Percentiles rank a stretch among this genome's conserved stretches.
Conservation (phyloP, 2,329 filamentous ascomycete species). For the Hypoxylon sp. region DNA sequence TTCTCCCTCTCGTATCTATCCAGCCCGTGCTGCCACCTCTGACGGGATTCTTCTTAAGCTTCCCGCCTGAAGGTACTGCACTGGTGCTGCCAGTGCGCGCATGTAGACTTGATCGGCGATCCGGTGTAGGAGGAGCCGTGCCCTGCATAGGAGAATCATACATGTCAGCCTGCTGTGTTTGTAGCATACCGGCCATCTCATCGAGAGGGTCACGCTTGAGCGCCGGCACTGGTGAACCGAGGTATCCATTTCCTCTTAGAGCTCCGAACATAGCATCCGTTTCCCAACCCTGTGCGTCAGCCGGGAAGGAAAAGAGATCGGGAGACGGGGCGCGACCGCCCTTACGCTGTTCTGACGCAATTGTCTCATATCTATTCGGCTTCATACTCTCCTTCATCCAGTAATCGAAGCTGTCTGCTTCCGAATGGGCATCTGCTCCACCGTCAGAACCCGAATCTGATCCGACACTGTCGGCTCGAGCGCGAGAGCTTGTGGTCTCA, state of each 20-base stretch:
- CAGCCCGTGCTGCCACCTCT: conserved; percentile 33
- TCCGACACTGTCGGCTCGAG: conserved; percentile 58
- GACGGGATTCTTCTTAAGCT: conserved; percentile 41
- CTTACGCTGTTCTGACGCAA: conserved; percentile 21
- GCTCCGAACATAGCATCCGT: conserved; percentile 61
- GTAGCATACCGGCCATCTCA: conserved; percentile 59
- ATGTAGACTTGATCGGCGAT: conserved; percentile 66
- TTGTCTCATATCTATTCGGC: conserved; percentile 47
- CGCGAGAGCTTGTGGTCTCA: conserved; percentile 58
- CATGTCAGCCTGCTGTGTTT: conserved; percentile 54
- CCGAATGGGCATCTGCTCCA: conserved; percentile 54
- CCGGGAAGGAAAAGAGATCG: conserved; percentile 67
- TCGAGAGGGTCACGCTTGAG: conserved; percentile 59
- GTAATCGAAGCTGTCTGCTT: conserved; percentile 64
- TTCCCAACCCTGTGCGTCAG: conserved; percentile 58
- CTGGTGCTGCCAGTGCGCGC: conserved; percentile 56
- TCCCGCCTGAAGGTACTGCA: conserved; percentile 36
- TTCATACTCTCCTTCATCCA: conserved; percentile 68
- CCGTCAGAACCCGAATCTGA: conserved; percentile 62
- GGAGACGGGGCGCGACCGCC: conserved; percentile 56
- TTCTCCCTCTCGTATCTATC: conserved; percentile 41
- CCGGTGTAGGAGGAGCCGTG: conserved; percentile 60
- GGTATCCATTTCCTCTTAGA: conserved; percentile 52
- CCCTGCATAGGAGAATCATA: conserved; percentile 48
- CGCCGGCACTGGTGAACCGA: conserved; percentile 48